Conservation (phyloP, 2,329 filamentous ascomycete genomes). For the Botrytis elliptica region DNA sequence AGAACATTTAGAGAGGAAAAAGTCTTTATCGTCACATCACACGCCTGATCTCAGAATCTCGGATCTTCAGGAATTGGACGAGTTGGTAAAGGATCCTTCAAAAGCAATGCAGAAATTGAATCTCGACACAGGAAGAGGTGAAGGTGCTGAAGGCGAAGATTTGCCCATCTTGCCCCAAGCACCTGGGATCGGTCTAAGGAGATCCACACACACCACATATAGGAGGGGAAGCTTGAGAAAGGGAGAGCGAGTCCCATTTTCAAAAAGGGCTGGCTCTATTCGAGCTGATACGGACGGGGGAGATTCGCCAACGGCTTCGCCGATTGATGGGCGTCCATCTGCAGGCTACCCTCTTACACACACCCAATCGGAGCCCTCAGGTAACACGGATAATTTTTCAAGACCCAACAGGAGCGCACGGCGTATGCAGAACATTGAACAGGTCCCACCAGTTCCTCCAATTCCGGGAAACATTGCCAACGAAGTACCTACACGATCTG, state of each 20-base stretch:
- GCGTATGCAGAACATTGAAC: constrained; percentile 32
- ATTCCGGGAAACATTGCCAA: constrained; percentile 22
- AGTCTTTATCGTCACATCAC: constrained; percentile 54
- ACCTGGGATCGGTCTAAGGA: constrained; percentile 74
- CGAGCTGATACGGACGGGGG: constrained; percentile 60
- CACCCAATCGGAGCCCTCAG: constrained; percentile 68
- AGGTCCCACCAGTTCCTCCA: constrained; percentile 22
- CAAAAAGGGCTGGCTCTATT: constrained; percentile 64
- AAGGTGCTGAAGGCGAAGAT: constrained; percentile 56
- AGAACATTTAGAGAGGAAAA: constrained; percentile 72
- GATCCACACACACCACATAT: constrained; percentile 91
- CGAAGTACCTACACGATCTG: constrained; percentile 26
- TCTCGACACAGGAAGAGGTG: constrained; percentile 38
- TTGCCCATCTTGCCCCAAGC: constrained; percentile 80
- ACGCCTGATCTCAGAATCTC: constrained; percentile 59
- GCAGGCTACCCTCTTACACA: constrained; percentile 48
- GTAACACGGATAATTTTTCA: constrained; percentile 60
- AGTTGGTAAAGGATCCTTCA: constrained; percentile 76
- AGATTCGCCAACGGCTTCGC: constrained; percentile 49
- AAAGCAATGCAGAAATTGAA: constrained; percentile 68
- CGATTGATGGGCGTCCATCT: constrained; percentile 45
- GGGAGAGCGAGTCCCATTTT: constrained; percentile 71
- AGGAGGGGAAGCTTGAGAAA: constrained; percentile 81
- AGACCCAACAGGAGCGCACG: constrained; percentile 46
- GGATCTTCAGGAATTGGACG: constrained; percentile 68